Evolutionary conservation across 805 yeast genomes (phyloP).

Genomic region (Candida odintsovae): DNA sequence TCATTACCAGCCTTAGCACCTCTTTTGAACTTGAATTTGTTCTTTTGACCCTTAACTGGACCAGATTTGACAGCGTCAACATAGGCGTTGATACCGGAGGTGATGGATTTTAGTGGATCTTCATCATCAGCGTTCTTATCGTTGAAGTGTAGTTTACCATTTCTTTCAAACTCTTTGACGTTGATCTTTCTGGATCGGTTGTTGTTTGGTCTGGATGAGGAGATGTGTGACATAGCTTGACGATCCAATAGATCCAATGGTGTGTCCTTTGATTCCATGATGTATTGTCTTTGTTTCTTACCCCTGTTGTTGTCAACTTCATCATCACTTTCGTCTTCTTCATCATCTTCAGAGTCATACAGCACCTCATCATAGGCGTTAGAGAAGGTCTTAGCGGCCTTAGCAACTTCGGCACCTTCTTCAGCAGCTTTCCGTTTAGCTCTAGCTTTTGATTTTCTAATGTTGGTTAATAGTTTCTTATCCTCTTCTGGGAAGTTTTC

Average conservation of each 20-base stretch:
- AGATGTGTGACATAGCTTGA: slow-evolving; percentile 77
- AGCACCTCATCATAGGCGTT: slow-evolving; percentile 93
- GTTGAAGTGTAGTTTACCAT: slow-evolving; percentile 65
- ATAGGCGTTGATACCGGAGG: slow-evolving; percentile 80
- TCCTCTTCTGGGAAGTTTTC: slow-evolving; percentile 87
- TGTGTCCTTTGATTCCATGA: slow-evolving; percentile 65
- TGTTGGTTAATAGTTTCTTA: slow-evolving; percentile 72
- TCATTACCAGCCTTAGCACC: slow-evolving; percentile 46
- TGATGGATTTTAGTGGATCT: slow-evolving; percentile 41
- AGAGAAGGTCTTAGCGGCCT: slow-evolving; percentile 46
- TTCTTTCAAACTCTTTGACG: slow-evolving; percentile 31
- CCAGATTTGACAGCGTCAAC: slow-evolving; percentile 90
- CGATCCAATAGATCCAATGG: slow-evolving; percentile 90
- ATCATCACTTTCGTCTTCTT: slow-evolving; percentile 32
- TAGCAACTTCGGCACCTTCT: slow-evolving; percentile 31
- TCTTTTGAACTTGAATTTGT: slow-evolving; percentile 82
- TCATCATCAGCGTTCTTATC: slow-evolving; percentile 35
- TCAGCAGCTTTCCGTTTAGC: slow-evolving; percentile 65
- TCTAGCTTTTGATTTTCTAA: slow-evolving; percentile 80
- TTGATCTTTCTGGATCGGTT: slow-evolving; percentile 34
- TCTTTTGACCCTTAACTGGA: slow-evolving; percentile 90
- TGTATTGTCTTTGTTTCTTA: slow-evolving; percentile 48
- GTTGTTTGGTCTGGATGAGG: slow-evolving; percentile 68
- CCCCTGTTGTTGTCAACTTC: slow-evolving; percentile 25
- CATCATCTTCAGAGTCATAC: slow-evolving; percentile 64